Percentiles rank a stretch among this genome's conserved stretches.
phyloP scores from a whole-genome alignment of 768 basidiomycete species.

The Tulasnella sp. region DNA sequence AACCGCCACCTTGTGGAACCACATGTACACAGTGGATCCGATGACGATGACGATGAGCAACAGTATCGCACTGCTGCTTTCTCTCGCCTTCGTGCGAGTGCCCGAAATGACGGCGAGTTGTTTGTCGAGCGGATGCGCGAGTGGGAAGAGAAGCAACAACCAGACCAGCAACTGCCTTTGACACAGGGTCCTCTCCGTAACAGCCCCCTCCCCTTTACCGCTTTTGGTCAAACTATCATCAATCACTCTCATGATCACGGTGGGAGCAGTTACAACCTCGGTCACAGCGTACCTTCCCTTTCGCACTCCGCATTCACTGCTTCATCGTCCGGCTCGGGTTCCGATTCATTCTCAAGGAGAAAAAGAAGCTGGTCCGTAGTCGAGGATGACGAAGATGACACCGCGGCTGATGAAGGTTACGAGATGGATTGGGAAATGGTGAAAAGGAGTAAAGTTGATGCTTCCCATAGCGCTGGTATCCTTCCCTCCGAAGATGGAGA shows the following conservation, averaged over 20 bases:
- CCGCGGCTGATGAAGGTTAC: background rate
- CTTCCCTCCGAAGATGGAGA: no score
- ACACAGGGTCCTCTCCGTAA: no score
- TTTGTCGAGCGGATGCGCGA: constrained; percentile 12
- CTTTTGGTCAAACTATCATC: no score
- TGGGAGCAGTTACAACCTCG: no score
- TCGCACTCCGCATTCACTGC: no score
- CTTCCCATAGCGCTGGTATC: no score
- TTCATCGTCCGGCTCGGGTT: constrained; percentile 9
- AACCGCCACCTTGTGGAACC: no score
- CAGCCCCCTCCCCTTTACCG: no score
- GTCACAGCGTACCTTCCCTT: no score
- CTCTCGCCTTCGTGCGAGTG: constrained; percentile 6
- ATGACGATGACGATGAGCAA: constrained; percentile 3
- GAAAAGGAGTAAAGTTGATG: no score
- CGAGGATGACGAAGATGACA: constrained; percentile 9
- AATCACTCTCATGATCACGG: no score
- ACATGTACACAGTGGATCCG: no score
- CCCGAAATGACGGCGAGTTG: constrained; percentile 10
- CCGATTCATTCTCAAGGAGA: background rate
- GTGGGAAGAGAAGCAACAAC: constrained; percentile 4
- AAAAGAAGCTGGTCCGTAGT: constrained; percentile 12
- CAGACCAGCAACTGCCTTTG: background rate
- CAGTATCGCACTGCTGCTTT: background rate
- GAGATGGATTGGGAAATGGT: constrained; percentile 15